Percentiles rank a stretch among this genome's conserved stretches.
These are phyloP conservation scores for Cyathus striatus DNA, from an alignment of 768 basidiomycete genomes.

Conservation along the genomic window DNA sequence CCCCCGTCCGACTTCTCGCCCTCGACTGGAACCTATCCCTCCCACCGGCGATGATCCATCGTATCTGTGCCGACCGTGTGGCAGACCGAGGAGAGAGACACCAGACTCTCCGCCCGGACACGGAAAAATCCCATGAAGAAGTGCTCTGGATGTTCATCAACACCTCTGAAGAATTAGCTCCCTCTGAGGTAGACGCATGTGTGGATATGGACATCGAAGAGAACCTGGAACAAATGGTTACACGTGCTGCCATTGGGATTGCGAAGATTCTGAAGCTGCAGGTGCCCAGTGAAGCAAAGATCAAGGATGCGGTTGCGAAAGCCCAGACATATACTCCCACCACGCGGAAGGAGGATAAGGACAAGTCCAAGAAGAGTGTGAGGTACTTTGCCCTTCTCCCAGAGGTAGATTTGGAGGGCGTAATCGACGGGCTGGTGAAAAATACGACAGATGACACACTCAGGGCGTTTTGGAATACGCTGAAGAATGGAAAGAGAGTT, in stretches of 20 bases:
- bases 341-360: constrained; percentile 18
- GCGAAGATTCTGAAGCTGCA: constrained; percentile 49
- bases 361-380: constrained; percentile 29
- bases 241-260: constrained; percentile 54
- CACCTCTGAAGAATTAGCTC: constrained; percentile 52
- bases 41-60: constrained; percentile 58
- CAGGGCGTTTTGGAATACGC: constrained; percentile 39
- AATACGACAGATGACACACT: constrained; percentile 21
- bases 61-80: constrained; percentile 76
- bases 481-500: constrained; percentile 45
- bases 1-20: constrained; percentile 72
- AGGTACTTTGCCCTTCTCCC: constrained; percentile 80
- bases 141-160: constrained; percentile 81
- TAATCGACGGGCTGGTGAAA: constrained; percentile 40
- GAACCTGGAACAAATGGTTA: constrained; percentile 47
- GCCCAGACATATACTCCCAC: constrained; percentile 27
- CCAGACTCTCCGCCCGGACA: constrained; percentile 68
- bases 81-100: constrained; percentile 76
- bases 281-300: constrained; percentile 47
- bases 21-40: constrained; percentile 67
- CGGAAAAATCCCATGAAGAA: constrained; percentile 58
- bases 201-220: constrained; percentile 66
- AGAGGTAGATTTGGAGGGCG: constrained; percentile 56
- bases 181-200: constrained; percentile 56
- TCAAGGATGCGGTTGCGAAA: constrained; percentile 52